Percentiles rank a stretch among this genome's conserved stretches.
Conservation (phyloP, 2,329 filamentous ascomycete species). For the Epichloe amarillans region DNA sequence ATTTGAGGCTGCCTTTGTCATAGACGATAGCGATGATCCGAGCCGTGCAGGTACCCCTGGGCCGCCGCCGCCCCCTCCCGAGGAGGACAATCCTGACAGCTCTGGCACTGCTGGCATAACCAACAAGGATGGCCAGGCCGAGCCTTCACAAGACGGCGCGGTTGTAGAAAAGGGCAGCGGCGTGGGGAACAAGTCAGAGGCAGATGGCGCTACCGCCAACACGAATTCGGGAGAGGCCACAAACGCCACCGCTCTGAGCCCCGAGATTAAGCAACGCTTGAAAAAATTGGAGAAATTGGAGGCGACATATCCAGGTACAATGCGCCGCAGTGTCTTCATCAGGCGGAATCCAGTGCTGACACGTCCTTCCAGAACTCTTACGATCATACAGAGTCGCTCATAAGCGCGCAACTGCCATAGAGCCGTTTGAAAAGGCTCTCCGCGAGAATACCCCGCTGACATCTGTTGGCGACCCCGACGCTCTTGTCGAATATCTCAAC, state of each 20-base stretch:
- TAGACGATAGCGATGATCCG: conserved; percentile 66
- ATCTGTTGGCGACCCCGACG: conserved; percentile 72
- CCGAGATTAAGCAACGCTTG: conserved; percentile 62
- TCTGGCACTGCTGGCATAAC: conserved; percentile 7
- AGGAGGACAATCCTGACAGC: conserved; percentile 18
- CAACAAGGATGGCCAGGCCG: conserved; percentile 10
- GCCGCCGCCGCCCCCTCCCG: conserved; percentile 20
- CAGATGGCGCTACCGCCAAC: conserved; percentile 4
- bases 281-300: conserved; percentile 86
- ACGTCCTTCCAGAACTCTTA: conserved; percentile 51
- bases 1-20: conserved; percentile 74
- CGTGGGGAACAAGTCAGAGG: conserved; percentile 5
- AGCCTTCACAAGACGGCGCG: conserved; percentile 11
- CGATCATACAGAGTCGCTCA: conserved; percentile 89
- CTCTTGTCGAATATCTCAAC: conserved; percentile 79
- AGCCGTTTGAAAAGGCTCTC: conserved; percentile 82
- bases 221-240: background rate
- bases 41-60: conserved; percentile 48
- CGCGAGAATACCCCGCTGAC: conserved; percentile 87
- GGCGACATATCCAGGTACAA: conserved; percentile 65
- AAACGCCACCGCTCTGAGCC: conserved; percentile 43
- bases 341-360: background rate
- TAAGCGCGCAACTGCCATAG: conserved; percentile 71
- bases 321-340: background rate
- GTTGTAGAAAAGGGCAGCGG: conserved; percentile 12